phyloP scores from a whole-genome alignment of 306 rosid species.

The Cyclanthera cordifolia region DNA sequence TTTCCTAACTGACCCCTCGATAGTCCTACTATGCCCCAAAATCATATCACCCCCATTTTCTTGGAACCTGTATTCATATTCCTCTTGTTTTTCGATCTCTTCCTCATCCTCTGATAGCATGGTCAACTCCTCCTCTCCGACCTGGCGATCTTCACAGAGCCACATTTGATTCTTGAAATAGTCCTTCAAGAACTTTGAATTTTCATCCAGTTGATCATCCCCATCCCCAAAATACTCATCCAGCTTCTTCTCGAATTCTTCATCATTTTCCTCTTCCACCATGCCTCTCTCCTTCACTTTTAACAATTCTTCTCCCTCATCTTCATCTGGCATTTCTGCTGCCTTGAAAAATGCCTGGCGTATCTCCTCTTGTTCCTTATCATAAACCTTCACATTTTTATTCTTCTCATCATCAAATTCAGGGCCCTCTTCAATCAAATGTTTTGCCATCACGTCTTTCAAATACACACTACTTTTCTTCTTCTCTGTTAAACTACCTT shows the following conservation, averaged over 20 bases:
- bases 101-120: constrained; percentile 38
- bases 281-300: constrained; percentile 18
- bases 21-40: constrained; percentile 56
- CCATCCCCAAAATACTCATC: constrained; percentile 56
- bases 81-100: constrained; percentile 67
- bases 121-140: constrained; percentile 47
- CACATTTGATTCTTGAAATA: constrained; percentile 59
- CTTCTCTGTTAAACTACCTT: constrained; percentile 15
- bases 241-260: constrained; percentile 39
- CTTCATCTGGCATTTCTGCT: constrained; percentile 22
- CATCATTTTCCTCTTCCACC: constrained; percentile 25
- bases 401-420: constrained; percentile 27
- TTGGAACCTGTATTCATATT: constrained; percentile 64
- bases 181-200: constrained; percentile 38
- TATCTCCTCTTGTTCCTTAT: constrained; percentile 55
- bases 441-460: constrained; percentile 64
- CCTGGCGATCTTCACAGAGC: constrained; percentile 25
- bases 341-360: constrained; percentile 48
- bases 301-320: constrained; percentile 42
- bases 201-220: constrained; percentile 30
- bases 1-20: constrained; percentile 81
- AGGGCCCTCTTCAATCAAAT: constrained; percentile 58
- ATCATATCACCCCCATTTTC: constrained; percentile 67
- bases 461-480: constrained; percentile 35
- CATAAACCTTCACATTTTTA: constrained; percentile 27